Base-by-base conservation (phyloP, 2,329 filamentous ascomycete genomes). In the Scopulariopsis brevicaulis region DNA sequence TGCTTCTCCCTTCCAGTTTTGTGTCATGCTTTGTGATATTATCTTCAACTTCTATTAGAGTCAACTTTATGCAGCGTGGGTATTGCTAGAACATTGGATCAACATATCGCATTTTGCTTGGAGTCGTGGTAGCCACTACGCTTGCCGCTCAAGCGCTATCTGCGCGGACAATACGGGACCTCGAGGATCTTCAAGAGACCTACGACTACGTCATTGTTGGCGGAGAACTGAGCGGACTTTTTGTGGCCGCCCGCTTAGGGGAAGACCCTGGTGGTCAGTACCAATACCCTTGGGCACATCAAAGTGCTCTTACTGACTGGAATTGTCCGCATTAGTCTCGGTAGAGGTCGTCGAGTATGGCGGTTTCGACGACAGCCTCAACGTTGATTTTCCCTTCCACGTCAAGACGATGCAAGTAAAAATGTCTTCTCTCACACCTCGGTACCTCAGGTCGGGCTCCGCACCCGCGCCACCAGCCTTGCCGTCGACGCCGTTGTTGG, bases 291-390 rank as follows among this genome's bases (percentile, higher is more conserved):
- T 18, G 43, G 22, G 20, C 43, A 11, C 43, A 48, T 48, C 11
- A n/a, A 48, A 20, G 18, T 10, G 18, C 43, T 10, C 4, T n/a
- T 22, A 11, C 43, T 48, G 4, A 48, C 43, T 20, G 22, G 40
- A 22, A 48, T 20, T 15, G 37, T 40, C 37, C 37, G 11, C 65
- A 68, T 1, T 58, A n/a, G 58, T 67, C 11, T 65, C 63, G 3
- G 69, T 75, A 2, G 65, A 66, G 0, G 65, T 74, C 32, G 65
- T 75, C 35, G 73, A 75, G 57, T 66, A 70, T 0, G 72, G 73
- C 10, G 60, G 60, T 4, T 70, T 73, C 22, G 67, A 69, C 40
- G 67, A 68, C 6, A 58, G 65, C 28, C 55, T 37, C 71, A 48
- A 48, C 43, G 43, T 48, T 10, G 43, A 48, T 10, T n/a, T 48